A percentile compares a stretch with the other conserved stretches of the same genome.
Conservation (phyloP, 2,329 filamentous ascomycete genomes). For the Exophiala sp. region DNA sequence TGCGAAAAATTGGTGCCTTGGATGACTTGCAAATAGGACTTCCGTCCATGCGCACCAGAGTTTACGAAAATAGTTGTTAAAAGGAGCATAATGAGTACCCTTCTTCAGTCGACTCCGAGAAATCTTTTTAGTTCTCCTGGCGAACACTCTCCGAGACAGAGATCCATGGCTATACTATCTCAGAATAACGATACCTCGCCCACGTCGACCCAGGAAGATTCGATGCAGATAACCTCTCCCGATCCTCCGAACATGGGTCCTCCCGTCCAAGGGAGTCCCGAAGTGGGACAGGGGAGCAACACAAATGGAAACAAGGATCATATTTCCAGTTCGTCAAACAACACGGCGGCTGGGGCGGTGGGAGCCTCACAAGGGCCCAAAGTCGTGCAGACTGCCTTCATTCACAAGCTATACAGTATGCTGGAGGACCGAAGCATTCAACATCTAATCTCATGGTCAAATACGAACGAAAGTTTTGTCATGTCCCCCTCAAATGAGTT, state of each 20-base stretch:
- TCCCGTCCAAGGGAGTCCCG: constrained; percentile 42
- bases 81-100: constrained; percentile 28
- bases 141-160: constrained; percentile 18
- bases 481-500: constrained; percentile 98
- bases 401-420: constrained; percentile 99
- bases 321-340: constrained; percentile 12
- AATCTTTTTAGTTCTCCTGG: constrained; percentile 26
- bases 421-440: constrained; percentile 88
- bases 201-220: constrained; percentile 39
- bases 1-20: constrained; percentile 24
- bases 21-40: constrained; percentile 23
- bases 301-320: constrained; percentile 31
- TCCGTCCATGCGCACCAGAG: constrained; percentile 12
- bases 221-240: constrained; percentile 51
- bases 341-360: constrained; percentile 36
- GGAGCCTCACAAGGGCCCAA: constrained; percentile 78
- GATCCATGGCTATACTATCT: constrained; percentile 26
- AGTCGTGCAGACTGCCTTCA: constrained; percentile 96
- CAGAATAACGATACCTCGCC: constrained; percentile 24
- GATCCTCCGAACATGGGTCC: constrained; percentile 46
- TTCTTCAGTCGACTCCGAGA: constrained; percentile 25
- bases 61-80: constrained; percentile 9
- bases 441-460: constrained; percentile 94
- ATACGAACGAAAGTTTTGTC: constrained; percentile 90
- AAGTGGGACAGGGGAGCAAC: constrained; percentile 41